These are phyloP conservation scores for Candida maesae DNA, from an alignment of 805 yeast genomes.

Conservation along the genomic window DNA sequence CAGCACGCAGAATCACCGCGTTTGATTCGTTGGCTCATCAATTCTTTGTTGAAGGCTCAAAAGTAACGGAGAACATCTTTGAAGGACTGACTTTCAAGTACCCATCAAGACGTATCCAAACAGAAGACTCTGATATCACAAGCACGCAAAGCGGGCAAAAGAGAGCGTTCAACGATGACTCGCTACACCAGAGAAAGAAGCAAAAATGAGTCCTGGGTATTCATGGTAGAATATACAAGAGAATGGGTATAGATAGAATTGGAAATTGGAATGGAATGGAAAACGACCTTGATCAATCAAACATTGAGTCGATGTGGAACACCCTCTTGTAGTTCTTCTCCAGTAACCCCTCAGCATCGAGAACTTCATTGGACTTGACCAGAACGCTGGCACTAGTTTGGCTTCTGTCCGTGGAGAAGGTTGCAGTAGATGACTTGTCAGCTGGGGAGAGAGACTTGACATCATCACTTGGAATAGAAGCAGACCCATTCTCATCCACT, in stretches of 20 bases:
- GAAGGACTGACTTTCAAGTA: constrained; percentile 69
- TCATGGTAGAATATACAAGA: too few species aligned
- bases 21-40: constrained; percentile 69
- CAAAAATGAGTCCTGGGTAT: constrained; percentile 15
- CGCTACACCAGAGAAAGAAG: constrained; percentile 24
- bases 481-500: neutral
- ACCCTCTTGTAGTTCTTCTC: neutral
- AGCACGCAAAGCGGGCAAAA: constrained; percentile 30
- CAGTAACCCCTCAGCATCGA: neutral
- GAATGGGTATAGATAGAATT: too few species aligned
- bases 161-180: constrained; percentile 25
- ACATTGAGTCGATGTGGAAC: neutral
- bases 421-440: neutral
- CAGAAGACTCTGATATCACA: constrained; percentile 79
- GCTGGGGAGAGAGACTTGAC: neutral
- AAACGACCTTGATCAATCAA: too few species aligned
- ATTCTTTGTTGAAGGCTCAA: constrained; percentile 70
- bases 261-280: too few species aligned
- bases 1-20: constrained; percentile 75
- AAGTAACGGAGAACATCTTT: constrained; percentile 73
- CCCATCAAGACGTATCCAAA: constrained; percentile 82
- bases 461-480: neutral
- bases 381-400: neutral
- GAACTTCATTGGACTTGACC: too few species aligned
- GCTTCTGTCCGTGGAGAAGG: neutral